These are phyloP conservation scores for Psilocybe sp. DNA, from an alignment of 768 basidiomycete species.

Conservation along the genomic window DNA sequence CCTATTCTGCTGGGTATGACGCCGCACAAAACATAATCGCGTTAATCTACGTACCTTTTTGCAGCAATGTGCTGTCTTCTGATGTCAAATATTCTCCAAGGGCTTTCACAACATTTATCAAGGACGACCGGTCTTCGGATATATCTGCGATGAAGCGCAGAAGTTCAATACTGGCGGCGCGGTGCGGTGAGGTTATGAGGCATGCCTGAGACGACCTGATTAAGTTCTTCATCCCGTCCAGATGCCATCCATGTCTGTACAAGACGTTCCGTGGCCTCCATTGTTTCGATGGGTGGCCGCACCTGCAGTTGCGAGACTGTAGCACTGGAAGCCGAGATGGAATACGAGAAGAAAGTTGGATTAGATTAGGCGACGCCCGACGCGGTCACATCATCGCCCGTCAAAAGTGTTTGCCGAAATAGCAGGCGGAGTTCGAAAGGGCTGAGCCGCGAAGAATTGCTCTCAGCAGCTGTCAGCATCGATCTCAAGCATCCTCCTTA, in stretches of 20 bases:
- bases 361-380: no score
- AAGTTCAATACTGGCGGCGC: conserved; percentile 11
- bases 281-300: conserved; percentile 6
- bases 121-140: conserved; percentile 50
- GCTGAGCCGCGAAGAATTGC: no score
- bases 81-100: conserved; percentile 87
- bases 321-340: no score
- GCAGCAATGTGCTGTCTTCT: conserved; percentile 74
- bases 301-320: no score
- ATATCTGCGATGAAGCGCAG: conserved; percentile 31
- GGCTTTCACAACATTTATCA: conserved; percentile 81
- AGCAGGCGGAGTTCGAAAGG: no score
- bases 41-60: conserved; percentile 57
- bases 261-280: conserved; percentile 43
- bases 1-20: conserved; percentile 43
- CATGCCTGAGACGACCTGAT: conserved; percentile 59
- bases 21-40: conserved; percentile 1
- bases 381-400: no score
- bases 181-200: conserved; percentile 9
- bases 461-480: no score
- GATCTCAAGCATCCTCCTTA: no score
- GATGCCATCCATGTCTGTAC: conserved; percentile 75
- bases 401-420: no score
- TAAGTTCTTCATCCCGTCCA: conserved; percentile 56
- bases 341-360: no score